A percentile compares a stretch with the other conserved stretches of the same genome.
Conservation (phyloP, 73 alveolate genomes). For the Symbiodinium natans region DNA sequence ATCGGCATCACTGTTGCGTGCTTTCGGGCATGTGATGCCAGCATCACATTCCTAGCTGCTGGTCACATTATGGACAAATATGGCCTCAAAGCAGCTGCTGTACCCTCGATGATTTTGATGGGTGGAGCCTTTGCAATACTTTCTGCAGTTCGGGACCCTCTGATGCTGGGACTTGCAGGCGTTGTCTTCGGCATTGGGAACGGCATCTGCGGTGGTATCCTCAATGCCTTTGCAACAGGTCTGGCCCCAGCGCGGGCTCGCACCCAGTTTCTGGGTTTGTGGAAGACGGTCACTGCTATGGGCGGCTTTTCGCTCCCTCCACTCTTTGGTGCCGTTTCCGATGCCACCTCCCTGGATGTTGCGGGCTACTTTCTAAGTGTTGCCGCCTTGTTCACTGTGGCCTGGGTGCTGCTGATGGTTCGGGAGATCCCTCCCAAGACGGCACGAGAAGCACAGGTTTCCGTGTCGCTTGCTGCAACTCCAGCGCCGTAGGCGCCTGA, state of each 20-base stretch:
- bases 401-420: conserved; percentile 40
- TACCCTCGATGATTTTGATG: conserved; percentile 78
- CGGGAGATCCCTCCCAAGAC: conserved; percentile 3
- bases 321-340: conserved; percentile 64
- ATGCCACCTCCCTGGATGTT: conserved; percentile 39
- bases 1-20: conserved; percentile 61
- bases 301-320: conserved; percentile 78
- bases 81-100: conserved; percentile 57
- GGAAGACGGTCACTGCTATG: conserved; percentile 72
- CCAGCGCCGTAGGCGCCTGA: not conserved
- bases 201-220: conserved; percentile 67
- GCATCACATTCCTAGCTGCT: conserved; percentile 45
- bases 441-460: not conserved
- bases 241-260: conserved; percentile 61
- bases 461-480: not conserved
- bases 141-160: not conserved
- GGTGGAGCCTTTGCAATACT: conserved; percentile 32
- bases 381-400: conserved; percentile 2
- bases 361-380: not conserved
- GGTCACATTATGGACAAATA: conserved; percentile 83
- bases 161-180: conserved; percentile 40
- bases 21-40: conserved; percentile 74
- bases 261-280: conserved; percentile 64
- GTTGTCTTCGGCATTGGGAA: conserved; percentile 49
- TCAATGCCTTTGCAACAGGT: conserved; percentile 60